Conservation (phyloP, 2,329 filamentous ascomycete genomes). For the Neofusicoccum sp. region DNA sequence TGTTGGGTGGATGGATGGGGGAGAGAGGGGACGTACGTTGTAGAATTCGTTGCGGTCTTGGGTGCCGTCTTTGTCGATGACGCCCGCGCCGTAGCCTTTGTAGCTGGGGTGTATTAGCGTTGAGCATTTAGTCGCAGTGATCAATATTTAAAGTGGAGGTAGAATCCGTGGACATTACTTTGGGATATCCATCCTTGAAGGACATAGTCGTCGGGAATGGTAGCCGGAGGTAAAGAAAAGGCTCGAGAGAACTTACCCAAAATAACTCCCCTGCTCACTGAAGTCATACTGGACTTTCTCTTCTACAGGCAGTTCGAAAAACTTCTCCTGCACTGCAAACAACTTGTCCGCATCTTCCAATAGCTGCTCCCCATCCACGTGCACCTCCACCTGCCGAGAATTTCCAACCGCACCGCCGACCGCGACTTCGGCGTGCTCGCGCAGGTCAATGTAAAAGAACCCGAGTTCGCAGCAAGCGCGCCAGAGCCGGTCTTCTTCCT, state of each 20-base stretch:
- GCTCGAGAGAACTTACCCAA: constrained; percentile 37
- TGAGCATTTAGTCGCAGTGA: background rate
- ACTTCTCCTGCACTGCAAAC: constrained; percentile 48
- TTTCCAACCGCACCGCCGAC: background rate
- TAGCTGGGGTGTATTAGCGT: constrained; percentile 24
- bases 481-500: constrained; percentile 43
- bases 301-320: constrained; percentile 52
- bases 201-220: too few relatives aligned
- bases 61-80: constrained; percentile 53
- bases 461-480: constrained; percentile 52
- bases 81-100: constrained; percentile 50
- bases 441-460: constrained; percentile 61
- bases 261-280: constrained; percentile 53
- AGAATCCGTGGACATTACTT: too few relatives aligned
- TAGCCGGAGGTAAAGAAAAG: background rate
- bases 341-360: constrained; percentile 37
- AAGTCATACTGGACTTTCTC: constrained; percentile 61
- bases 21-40: constrained; percentile 45
- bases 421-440: constrained; percentile 21
- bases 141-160: background rate
- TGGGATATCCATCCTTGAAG: too few relatives aligned
- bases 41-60: constrained; percentile 58
- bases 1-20: background rate
- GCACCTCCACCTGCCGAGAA: constrained; percentile 13
- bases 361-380: constrained; percentile 41